Evolutionary conservation across 208 protist genomes (phyloP).

Genomic region (Crithidia expoeki): DNA sequence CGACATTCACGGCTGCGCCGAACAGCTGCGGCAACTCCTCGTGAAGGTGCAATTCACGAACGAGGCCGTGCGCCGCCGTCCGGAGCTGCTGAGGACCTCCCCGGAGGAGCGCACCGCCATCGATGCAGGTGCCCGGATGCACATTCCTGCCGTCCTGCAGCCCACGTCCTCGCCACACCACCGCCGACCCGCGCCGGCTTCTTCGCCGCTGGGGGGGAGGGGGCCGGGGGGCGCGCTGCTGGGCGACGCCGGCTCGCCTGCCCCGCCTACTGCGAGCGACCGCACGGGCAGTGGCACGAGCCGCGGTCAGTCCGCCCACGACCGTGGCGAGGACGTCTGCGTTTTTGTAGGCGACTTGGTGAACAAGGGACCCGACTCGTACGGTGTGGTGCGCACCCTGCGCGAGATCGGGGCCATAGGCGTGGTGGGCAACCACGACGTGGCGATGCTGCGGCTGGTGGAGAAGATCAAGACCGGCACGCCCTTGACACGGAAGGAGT

Average conservation of each 20-base stretch:
- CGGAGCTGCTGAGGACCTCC: slow-evolving; percentile 20
- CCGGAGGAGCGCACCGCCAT: neutral
- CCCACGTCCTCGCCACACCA: slow-evolving; percentile 1
- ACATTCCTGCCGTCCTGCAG: neutral
- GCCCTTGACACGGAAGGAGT: slow-evolving; percentile 34
- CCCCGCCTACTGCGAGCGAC: neutral
- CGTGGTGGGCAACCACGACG: slow-evolving; percentile 85
- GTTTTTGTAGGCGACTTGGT: slow-evolving; percentile 80
- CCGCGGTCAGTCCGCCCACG: neutral
- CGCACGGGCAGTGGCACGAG: slow-evolving; percentile 1
- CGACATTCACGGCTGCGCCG: slow-evolving; percentile 81
- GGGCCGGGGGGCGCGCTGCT: neutral
- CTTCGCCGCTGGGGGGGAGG: slow-evolving; percentile 6
- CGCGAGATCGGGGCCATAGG: slow-evolving; percentile 57
- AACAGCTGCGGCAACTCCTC: slow-evolving; percentile 58
- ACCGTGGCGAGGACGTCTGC: slow-evolving; percentile 47
- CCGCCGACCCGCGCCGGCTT: slow-evolving; percentile 1
- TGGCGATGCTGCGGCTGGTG: slow-evolving; percentile 52
- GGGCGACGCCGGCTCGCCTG: slow-evolving; percentile 15
- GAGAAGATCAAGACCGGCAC: slow-evolving; percentile 31
- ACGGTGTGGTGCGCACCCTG: slow-evolving; percentile 59
- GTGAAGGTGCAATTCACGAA: slow-evolving; percentile 50
- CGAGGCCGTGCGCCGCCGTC: slow-evolving; percentile 12
- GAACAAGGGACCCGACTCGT: slow-evolving; percentile 84
- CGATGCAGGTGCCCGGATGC: neutral